phyloP scores from a whole-genome alignment of 257 asterid genomes.

The Solanum piurae region DNA sequence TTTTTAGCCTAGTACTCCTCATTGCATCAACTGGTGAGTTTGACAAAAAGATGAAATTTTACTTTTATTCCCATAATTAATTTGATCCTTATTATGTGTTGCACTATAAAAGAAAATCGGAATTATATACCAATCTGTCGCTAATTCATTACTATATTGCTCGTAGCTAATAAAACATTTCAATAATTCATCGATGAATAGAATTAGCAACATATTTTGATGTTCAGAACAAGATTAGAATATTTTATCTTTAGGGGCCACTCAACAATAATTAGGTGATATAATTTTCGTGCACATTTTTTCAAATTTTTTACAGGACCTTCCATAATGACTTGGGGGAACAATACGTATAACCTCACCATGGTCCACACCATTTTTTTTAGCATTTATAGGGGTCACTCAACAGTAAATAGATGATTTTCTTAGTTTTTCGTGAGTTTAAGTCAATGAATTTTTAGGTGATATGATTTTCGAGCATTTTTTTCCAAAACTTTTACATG shows the following conservation, averaged over 20 bases:
- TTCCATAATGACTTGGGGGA: no score
- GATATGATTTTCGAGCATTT: no score
- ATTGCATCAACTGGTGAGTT: neutral
- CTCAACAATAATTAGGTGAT: no score
- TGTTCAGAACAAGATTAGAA: no score
- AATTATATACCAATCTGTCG: accelerated
- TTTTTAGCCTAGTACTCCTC: neutral
- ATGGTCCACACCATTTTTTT: no score
- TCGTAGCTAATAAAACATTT: neutral
- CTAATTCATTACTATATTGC: neutral
- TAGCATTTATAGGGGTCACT: neutral
- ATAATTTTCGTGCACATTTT: no score
- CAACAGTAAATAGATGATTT: accelerated
- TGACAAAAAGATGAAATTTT: neutral
- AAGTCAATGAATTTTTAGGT: neutral
- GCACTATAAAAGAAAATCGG: neutral
- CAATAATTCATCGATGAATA: neutral
- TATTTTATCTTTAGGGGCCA: no score
- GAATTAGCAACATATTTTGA: no score
- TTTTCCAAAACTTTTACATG: no score
- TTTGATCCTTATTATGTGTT: neutral
- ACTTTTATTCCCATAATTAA: neutral
- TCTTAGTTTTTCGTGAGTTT: neutral
- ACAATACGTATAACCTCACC: no score
- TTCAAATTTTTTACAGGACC: accelerated